These are phyloP conservation scores for Candida xyloterini DNA, from an alignment of 805 yeast genomes.

Conservation along the genomic window DNA sequence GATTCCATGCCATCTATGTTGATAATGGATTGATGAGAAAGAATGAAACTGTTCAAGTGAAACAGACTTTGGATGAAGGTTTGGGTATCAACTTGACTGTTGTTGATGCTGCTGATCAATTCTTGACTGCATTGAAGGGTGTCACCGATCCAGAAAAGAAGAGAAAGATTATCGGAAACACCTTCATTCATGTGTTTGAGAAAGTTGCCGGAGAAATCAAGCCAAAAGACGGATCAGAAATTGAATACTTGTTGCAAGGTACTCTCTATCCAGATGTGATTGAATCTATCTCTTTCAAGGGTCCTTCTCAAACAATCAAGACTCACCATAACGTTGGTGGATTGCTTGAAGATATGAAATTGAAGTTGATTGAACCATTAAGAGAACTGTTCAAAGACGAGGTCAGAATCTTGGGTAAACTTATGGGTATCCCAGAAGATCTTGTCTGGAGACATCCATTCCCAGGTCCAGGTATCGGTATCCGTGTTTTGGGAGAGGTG, in stretches of 20 bases:
- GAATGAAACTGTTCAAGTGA: constrained; percentile 86
- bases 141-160: constrained; percentile 98
- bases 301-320: constrained; percentile 99
- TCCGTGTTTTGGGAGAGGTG: constrained; percentile 96
- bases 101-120: constrained; percentile 90
- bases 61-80: constrained; percentile 86
- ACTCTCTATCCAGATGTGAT: constrained; percentile 98
- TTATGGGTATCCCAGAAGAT: constrained; percentile 93
- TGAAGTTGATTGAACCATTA: constrained; percentile 96
- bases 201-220: constrained; percentile 89
- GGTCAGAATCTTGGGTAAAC: constrained; percentile 93
- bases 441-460: constrained; percentile 99
- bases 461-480: constrained; percentile 99
- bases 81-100: constrained; percentile 93
- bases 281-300: constrained; percentile 97
- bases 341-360: constrained; percentile 93
- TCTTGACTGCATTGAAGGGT: constrained; percentile 82
- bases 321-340: constrained; percentile 99
- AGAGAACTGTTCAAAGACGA: constrained; percentile 99
- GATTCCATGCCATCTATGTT: constrained; percentile 97
- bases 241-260: constrained; percentile 93
- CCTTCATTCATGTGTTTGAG: constrained; percentile 95
- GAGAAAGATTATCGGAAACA: constrained; percentile 97
- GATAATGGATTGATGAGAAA: constrained; percentile 97
- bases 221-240: constrained; percentile 85